phyloP scores from a whole-genome alignment of 768 basidiomycete genomes.

The Suillus subluteus region DNA sequence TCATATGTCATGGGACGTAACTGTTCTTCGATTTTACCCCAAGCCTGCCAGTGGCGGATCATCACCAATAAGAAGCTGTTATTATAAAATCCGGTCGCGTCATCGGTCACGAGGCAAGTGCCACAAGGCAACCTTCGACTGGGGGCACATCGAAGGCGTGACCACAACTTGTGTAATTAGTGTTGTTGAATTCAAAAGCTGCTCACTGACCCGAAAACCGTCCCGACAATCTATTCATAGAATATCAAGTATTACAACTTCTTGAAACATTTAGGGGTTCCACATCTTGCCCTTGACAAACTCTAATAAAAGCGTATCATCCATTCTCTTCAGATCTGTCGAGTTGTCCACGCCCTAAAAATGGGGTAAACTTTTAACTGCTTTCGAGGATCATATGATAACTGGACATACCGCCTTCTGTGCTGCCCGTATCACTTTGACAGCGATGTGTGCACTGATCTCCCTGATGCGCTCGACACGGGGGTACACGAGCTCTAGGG shows the following conservation, averaged over 20 bases:
- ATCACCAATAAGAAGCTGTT: not conserved
- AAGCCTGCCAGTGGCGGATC: not conserved
- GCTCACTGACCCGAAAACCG: not conserved
- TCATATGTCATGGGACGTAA: not conserved
- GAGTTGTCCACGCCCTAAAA: conserved; percentile 58
- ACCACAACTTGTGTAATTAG: not conserved
- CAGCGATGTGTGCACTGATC: conserved; percentile 77
- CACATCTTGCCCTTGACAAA: conserved; percentile 74
- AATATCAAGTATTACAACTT: not conserved
- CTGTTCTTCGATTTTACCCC: not conserved
- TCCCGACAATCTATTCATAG: not conserved
- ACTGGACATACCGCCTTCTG: conserved; percentile 64
- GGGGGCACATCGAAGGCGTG: not conserved
- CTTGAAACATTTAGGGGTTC: conserved; percentile 45
- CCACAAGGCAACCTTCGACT: not conserved
- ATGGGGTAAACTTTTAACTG: conserved; percentile 10
- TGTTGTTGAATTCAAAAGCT: not conserved
- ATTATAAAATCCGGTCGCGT: not conserved
- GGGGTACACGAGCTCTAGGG: conserved; percentile 77
- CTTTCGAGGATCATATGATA: conserved; percentile 20
- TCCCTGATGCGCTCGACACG: conserved; percentile 83
- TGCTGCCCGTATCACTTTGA: conserved; percentile 76
- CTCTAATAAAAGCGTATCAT: conserved; percentile 54
- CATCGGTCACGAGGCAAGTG: not conserved
- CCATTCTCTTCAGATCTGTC: conserved; percentile 54